Base-by-base conservation (phyloP, 345 rosid genomes). In the Eucalyptus guilfoylei region DNA sequence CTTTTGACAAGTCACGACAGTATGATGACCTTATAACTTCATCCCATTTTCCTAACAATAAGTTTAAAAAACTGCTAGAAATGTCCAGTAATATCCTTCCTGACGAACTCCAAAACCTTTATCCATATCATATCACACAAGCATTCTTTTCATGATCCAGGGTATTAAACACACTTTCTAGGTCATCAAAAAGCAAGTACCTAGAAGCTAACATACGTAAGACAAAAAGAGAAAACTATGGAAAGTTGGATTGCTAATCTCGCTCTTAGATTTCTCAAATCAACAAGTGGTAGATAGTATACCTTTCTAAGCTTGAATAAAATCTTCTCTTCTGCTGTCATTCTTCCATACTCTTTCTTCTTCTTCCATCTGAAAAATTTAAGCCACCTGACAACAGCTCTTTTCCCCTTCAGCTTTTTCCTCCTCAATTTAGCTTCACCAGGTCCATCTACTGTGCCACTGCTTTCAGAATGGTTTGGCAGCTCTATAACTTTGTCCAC, bases 291-390 rank as follows among this genome's bases (percentile, higher is more conserved):
- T 40, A 76, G 44, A 37, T 76, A 40, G 85, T 87, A 40, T 55
- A 95, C 98, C 98, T 95, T 97, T 86, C 90, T 94, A 90, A 98
- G 91, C 91, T 98, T 98, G 94, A 91, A 95, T 54, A 97, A 89
- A 88, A 96, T 85, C 89, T 95, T 97, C 91, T 98, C 98, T 92
- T 97, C 99, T 8, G 92, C 87, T 34, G 98, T 98, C 99, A 98
- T 96, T 91, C 99, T 95, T 91, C 94, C 96, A 52, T 91, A 93
- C 64, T 96, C 98, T 93, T 95, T 98, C 96, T 96, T 97, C 92
- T 97, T 98, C 96, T 98, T 97, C 95, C 96, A 96, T 90, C 99
- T 94, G 92, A 98, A 95, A 92, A 90, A 93, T 93, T 96, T 98
- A 12, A 98, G 92, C 99, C 98, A 97, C 93, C 95, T 93, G 26